phyloP scores from a whole-genome alignment of 441 rosid genomes.

The Adansonia madagascariensis region DNA sequence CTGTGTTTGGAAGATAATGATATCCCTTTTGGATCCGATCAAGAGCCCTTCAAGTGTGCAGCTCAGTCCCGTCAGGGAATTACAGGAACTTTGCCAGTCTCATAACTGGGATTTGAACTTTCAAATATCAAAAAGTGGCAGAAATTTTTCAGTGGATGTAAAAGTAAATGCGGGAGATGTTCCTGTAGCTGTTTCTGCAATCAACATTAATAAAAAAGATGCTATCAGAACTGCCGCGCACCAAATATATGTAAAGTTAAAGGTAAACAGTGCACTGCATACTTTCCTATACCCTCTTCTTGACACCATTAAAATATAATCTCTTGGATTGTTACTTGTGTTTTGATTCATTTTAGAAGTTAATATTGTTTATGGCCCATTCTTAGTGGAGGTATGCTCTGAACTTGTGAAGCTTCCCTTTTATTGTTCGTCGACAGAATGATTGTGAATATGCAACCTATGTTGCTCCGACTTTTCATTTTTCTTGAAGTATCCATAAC shows the following conservation, averaged over 20 bases:
- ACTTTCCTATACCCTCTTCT: constrained; percentile 14
- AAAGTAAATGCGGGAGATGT: constrained; percentile 51
- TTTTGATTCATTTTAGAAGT: neutral
- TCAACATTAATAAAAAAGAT: constrained; percentile 63
- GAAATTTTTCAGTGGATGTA: constrained; percentile 51
- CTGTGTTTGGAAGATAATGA: constrained; percentile 72
- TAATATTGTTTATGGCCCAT: neutral
- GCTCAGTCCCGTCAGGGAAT: constrained; percentile 71
- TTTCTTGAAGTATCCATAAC: too few species aligned
- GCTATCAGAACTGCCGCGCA: constrained; percentile 67
- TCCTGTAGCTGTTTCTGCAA: constrained; percentile 44
- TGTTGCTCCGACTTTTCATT: too few species aligned
- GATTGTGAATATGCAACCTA: neutral
- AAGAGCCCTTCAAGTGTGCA: constrained; percentile 62
- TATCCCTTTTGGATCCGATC: constrained; percentile 69
- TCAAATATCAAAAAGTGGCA: constrained; percentile 47
- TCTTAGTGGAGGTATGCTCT: neutral
- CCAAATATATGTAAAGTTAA: constrained; percentile 48
- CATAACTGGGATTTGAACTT: constrained; percentile 49
- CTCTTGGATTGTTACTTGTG: neutral
- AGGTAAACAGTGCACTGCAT: constrained; percentile 52
- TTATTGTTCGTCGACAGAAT: constrained; percentile 19
- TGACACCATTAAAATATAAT: constrained; percentile 22
- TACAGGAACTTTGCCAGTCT: constrained; percentile 78
- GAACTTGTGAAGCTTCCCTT: constrained; percentile 1